phyloP scores from a whole-genome alignment of 345 rosid genomes.

The Tarenaya hassleriana region DNA sequence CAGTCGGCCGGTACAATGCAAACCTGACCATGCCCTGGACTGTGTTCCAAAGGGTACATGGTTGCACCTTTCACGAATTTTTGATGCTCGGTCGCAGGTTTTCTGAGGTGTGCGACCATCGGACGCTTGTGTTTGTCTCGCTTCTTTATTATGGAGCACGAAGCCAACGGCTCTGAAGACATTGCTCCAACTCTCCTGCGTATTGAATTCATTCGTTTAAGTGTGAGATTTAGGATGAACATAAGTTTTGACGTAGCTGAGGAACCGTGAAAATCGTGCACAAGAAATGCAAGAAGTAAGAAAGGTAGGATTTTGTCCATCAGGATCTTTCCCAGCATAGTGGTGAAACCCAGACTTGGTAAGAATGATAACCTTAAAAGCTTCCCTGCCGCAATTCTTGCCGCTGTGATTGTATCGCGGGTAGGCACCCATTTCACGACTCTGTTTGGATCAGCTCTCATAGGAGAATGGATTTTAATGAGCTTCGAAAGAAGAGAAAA shows the following conservation, averaged over 20 bases:
- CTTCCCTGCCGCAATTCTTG: conserved; percentile 82
- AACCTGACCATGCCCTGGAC: conserved; percentile 64
- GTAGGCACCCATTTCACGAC: conserved; percentile 71
- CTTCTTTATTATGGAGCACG: conserved; percentile 49
- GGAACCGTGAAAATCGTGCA: too few species aligned
- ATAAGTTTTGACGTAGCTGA: too few species aligned
- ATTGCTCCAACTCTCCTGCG: conserved; percentile 75
- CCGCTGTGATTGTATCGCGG: conserved; percentile 51
- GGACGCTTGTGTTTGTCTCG: conserved; percentile 33
- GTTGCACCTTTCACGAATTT: conserved; percentile 45
- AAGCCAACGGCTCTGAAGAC: conserved; percentile 42
- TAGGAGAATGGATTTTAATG: conserved; percentile 89
- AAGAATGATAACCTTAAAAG: conserved; percentile 48
- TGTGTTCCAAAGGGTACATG: conserved; percentile 64
- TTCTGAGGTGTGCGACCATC: conserved; percentile 32
- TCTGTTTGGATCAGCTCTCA: conserved; percentile 72
- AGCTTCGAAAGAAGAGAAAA: conserved; percentile 42
- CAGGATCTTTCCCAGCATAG: not conserved
- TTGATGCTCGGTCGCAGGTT: conserved; percentile 48
- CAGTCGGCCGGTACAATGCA: conserved; percentile 39
- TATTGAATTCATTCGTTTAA: too few species aligned
- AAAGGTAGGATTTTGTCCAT: not conserved
- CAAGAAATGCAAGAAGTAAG: not conserved
- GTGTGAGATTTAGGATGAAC: too few species aligned
- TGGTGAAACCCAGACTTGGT: conserved; percentile 1